Conservation (phyloP, 2,329 filamentous ascomycete species). For the Lachnellula cervina region DNA sequence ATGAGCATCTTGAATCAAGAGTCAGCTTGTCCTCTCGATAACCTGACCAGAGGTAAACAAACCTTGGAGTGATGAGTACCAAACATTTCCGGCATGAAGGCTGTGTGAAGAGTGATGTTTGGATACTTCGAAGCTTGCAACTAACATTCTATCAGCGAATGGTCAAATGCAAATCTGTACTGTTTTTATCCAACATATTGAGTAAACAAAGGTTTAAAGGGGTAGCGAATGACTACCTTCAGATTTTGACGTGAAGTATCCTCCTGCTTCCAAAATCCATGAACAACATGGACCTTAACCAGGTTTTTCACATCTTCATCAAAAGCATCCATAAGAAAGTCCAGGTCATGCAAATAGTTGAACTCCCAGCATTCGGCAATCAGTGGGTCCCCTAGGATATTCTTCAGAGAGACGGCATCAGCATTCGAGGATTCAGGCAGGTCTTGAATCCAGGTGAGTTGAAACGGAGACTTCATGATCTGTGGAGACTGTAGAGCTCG, state of each 20-base stretch:
- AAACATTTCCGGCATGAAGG: constrained; percentile 77
- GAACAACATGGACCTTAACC: constrained; percentile 54
- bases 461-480: constrained; percentile 46
- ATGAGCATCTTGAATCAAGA: constrained; percentile 73
- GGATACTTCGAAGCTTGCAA: constrained; percentile 54
- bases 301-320: constrained; percentile 49
- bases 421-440: constrained; percentile 48
- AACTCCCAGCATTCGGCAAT: constrained; percentile 52
- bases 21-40: constrained; percentile 1
- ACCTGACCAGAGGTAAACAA: neutral
- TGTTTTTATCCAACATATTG: neutral
- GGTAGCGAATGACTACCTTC: constrained; percentile 37
- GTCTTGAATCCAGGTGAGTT: constrained; percentile 53
- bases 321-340: constrained; percentile 53
- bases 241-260: constrained; percentile 42
- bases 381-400: constrained; percentile 57
- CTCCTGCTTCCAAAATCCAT: constrained; percentile 65
- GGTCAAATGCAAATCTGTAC: no score
- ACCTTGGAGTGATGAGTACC: constrained; percentile 67
- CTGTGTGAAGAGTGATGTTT: constrained; percentile 67
- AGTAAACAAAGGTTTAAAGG: neutral
- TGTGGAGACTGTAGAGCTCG: constrained; percentile 9
- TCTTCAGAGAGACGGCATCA: constrained; percentile 49
- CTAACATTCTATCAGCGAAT: constrained; percentile 40
- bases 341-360: constrained; percentile 51